phyloP scores from a whole-genome alignment of 2,329 filamentous ascomycete species.

The Aspergillus pseudotamarii region DNA sequence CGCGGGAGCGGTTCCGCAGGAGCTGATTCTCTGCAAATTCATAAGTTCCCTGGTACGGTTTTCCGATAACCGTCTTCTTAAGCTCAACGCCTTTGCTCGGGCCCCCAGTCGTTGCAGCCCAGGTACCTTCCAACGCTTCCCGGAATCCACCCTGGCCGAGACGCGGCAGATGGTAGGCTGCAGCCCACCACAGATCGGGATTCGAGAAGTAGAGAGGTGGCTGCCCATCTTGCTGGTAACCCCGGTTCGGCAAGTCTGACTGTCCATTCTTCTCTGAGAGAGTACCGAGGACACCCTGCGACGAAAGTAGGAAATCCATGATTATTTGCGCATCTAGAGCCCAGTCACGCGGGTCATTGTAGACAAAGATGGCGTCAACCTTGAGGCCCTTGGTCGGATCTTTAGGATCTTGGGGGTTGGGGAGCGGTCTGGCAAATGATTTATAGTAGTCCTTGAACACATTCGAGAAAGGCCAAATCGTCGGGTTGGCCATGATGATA shows the following conservation, averaged over 20 bases:
- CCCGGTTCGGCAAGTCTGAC: constrained; percentile 64
- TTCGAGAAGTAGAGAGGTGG: constrained; percentile 86
- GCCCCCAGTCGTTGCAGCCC: constrained; percentile 70
- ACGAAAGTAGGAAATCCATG: constrained; percentile 78
- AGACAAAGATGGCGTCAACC: constrained; percentile 89
- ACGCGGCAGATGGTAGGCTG: constrained; percentile 79
- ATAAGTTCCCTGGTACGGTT: constrained; percentile 78
- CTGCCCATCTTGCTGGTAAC: constrained; percentile 82
- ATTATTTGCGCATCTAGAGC: constrained; percentile 85
- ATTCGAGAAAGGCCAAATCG: constrained; percentile 81
- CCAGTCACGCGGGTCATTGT: constrained; percentile 97
- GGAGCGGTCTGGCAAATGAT: constrained; percentile 41
- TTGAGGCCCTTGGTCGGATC: constrained; percentile 62
- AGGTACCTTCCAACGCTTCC: constrained; percentile 77
- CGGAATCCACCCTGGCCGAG: constrained; percentile 92
- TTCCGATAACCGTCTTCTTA: constrained; percentile 73
- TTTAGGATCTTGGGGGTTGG: constrained; percentile 38
- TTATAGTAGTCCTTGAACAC: constrained; percentile 66
- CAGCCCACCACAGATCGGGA: constrained; percentile 86
- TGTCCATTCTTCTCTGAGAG: constrained; percentile 73
- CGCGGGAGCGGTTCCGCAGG: constrained; percentile 57
- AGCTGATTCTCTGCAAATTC: constrained; percentile 79
- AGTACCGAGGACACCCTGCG: constrained; percentile 78
- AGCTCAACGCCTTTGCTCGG: constrained; percentile 57
- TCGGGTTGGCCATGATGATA: constrained; percentile 72